phyloP scores from a whole-genome alignment of 2,329 filamentous ascomycete species.

The Diaporthe amygdali region DNA sequence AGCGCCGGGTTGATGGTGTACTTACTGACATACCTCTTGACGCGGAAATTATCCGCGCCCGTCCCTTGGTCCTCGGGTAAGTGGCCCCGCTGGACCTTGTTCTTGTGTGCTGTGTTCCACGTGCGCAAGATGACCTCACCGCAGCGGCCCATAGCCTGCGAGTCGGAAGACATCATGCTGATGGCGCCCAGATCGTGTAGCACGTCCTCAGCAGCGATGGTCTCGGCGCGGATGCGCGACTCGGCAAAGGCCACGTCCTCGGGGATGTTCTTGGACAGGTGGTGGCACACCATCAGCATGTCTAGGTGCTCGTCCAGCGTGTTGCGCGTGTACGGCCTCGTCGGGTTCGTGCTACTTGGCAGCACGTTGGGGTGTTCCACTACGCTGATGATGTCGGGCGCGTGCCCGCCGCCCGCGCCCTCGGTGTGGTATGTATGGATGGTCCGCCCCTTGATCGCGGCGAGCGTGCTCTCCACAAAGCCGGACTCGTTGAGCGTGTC shows the following conservation, averaged over 20 bases:
- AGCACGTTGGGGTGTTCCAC: slow-evolving; percentile 89
- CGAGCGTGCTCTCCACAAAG: slow-evolving; percentile 92
- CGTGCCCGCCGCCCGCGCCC: slow-evolving; percentile 92
- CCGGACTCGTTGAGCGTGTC: slow-evolving; percentile 96
- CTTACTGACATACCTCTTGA: slow-evolving; percentile 92
- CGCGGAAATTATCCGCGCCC: slow-evolving; percentile 86
- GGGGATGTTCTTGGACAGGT: slow-evolving; percentile 88
- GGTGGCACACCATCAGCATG: slow-evolving; percentile 99
- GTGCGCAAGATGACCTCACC: slow-evolving; percentile 92
- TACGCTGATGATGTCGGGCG: slow-evolving; percentile 93
- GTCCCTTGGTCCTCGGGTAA: slow-evolving; percentile 80
- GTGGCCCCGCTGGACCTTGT: slow-evolving; percentile 81
- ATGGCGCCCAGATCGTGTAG: slow-evolving; percentile 94
- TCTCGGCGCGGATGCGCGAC: slow-evolving; percentile 91
- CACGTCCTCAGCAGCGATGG: slow-evolving; percentile 95
- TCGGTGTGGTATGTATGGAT: slow-evolving; percentile 98
- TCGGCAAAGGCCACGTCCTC: slow-evolving; percentile 97
- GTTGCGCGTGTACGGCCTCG: slow-evolving; percentile 86
- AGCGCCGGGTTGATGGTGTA: slow-evolving; percentile 96
- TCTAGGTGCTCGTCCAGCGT: slow-evolving; percentile 96
- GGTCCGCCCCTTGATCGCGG: slow-evolving; percentile 82
- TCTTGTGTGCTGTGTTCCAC: slow-evolving; percentile 98
- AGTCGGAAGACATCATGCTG: slow-evolving; percentile 96
- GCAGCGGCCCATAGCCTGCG: slow-evolving; percentile 95
- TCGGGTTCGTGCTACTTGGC: slow-evolving; percentile 91